Evolutionary conservation across 345 rosid genomes (phyloP), one percentile per base, ranked within the genome.

Genomic region (Lumnitzera racemosa): DNA sequence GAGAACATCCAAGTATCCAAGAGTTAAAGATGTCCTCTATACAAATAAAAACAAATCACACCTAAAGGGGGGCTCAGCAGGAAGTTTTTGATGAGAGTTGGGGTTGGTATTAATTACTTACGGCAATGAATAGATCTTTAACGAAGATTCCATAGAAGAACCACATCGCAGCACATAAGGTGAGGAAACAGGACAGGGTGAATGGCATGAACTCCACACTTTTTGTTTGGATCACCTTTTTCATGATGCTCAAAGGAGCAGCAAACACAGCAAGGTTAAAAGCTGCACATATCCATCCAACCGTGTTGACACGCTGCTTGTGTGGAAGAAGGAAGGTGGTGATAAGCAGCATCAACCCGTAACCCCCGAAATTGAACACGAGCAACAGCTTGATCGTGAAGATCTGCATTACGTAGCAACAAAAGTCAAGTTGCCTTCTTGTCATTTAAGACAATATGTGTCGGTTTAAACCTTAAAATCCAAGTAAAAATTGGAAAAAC

Each of bases 201-300:
- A 89, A 70, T n/a, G 97, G 91, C 98, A 92, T 89, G 83, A 71
- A 83, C 69, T 92, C 95, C 52, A 86, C 97, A 67, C 95, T 89
- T 65, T 75, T 89, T 10, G 96, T 89, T 73, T 61, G 79, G 31
- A 94, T 81, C 17, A 94, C 96, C 64, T 68, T 72, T 57, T 80
- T 83, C 91, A 90, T 81, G 71, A 90, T 84, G 69, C 78, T 78
- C 47, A 92, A 78, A 17, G 96, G 97, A 15, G 97, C 82, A 43
- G 83, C 90, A 63, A 85, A 92, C 11, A 78, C 91, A 2, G 80
- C 87, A 6, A 89, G 55, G 62, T 79, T 80, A 46, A 80, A 85
- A 54, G 75, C 79, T 66, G 89, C 85, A 64, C 96, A 89, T 29
- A 78, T 74, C 95, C 91, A 92, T 53, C 96, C 99, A 16, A 92